Base-by-base conservation (phyloP, 2,329 filamentous ascomycete genomes). In the Fonsecaea pedrosoi region DNA sequence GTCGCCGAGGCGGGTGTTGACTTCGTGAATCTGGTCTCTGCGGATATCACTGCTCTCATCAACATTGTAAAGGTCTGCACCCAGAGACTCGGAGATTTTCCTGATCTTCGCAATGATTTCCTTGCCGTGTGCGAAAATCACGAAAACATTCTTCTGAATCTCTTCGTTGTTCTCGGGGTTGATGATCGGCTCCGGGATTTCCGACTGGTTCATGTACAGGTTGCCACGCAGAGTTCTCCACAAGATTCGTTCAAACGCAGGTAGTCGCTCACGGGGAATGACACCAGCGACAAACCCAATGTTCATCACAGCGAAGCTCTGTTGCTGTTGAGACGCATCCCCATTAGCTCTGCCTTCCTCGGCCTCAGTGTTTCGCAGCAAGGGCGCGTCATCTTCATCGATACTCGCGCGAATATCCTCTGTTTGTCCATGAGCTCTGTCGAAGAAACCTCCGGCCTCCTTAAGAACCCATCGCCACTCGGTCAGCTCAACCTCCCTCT, bases 181-280 rank as follows among this genome's bases (percentile, higher is more conserved):
- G 77, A 97, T 85, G 73, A 99, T 90, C 42, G 92, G 89, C 78
- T 99, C 94, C 7, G 93, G 90, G 69, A 99, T 99, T 84, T 99
- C 95, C 48, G 94, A 94, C 83, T 99, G 96, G 82, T 99, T 99
- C 95, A 99, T 99, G 85, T 98, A 99, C 70, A 99, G 83, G 80
- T 99, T 99, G 75, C 95, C 95, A 78, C 95, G 92, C 50, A 99
- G 87, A 0, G 96, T 97, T 75, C 95, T 89, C 95, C 95, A 99
- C 60, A 99, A 85, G 73, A 99, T 99, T 67, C 95, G 90, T 82
- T 99, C 96, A 77, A 99, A 99, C 32, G 94, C 92, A 13, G 90
- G 94, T 68, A 99, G 94, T 59, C 94, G 89, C 76, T 98, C 94
- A 62, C 95, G 89, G 42, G 92, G 88, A 74, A 99, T 98, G 74